Evolutionary conservation across 176 grass and related monocot genomes (phyloP), one percentile per base, ranked within the genome.

Genomic region (Eragrostis curvula): DNA sequence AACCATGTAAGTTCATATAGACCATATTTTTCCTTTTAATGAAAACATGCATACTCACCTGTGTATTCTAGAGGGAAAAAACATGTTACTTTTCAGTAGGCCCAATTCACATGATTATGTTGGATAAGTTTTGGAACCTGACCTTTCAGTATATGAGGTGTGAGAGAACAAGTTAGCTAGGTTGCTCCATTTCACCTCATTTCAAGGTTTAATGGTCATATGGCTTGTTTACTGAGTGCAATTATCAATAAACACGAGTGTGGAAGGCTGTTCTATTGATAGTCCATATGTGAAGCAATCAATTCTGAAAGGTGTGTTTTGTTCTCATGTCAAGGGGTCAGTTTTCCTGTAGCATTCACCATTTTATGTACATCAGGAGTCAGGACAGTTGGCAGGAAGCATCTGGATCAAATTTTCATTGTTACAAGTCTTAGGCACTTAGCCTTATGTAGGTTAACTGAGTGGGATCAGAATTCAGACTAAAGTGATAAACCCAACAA

Each of bases 51-150:
- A 58, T 44, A 36, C 32, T 36, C 32, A 36, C 32, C 32, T 36
- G 32, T n/a, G n/a, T 36, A 36, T 39, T 32, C 9, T 13, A 49
- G 9, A 9, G 8, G 9, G 1, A 14, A 49, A 50, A 43, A 39
- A 25, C 6, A 59, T 45, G 23, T 77, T 63, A 76, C 20, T 48
- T 71, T 60, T 52, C 55, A 72, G 18, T 66, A 58, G 48, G 73
- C 53, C 5, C 8, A 27, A 24, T 61, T 61, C 14, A 20, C n/a
- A 6, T 2, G 41, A 15, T 58, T 41, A 25, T 24, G 25, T 43
- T 24, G 6, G 30, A 42, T 84, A 21, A 39, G 21, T 58, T 42
- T 9, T 62, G 64, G 20, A 49, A 30, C 21, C 44, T 70, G n/a
- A 59, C 18, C 50, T 0, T 49, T 87, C 68, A 15, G 23, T 77